These are phyloP conservation scores for Kwoniella sp. DNA, from an alignment of 768 basidiomycete species.

Conservation along the genomic window DNA sequence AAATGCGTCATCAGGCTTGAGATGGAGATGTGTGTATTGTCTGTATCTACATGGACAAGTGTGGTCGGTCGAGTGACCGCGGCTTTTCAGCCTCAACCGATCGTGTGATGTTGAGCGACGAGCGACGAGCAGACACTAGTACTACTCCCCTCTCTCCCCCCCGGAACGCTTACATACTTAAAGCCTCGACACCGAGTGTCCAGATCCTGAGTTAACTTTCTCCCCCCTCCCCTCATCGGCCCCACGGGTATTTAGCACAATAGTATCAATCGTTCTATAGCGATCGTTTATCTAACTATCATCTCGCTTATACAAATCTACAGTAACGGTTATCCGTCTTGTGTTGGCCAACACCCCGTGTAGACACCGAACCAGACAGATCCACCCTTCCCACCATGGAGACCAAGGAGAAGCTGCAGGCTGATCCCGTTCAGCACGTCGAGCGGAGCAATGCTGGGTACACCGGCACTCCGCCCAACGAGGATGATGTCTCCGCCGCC, in stretches of 20 bases:
- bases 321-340: too few relatives aligned
- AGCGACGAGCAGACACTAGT: not conserved
- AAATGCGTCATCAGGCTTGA: not conserved
- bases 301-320: not conserved
- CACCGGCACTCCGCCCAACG: not conserved
- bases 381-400: not conserved
- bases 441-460: not conserved
- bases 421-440: constrained; percentile 3
- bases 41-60: too few relatives aligned
- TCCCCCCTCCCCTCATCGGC: not conserved
- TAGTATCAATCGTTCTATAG: not conserved
- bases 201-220: not conserved
- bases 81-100: too few relatives aligned
- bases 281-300: not conserved
- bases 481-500: not conserved
- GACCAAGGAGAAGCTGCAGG: constrained; percentile 1
- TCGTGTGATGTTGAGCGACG: too few relatives aligned
- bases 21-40: too few relatives aligned
- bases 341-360: too few relatives aligned
- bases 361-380: too few relatives aligned
- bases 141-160: too few relatives aligned
- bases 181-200: not conserved
- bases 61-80: too few relatives aligned
- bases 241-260: not conserved
- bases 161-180: not conserved